phyloP scores from a whole-genome alignment of 2,329 filamentous ascomycete genomes.

The Phialophora chinensis region DNA sequence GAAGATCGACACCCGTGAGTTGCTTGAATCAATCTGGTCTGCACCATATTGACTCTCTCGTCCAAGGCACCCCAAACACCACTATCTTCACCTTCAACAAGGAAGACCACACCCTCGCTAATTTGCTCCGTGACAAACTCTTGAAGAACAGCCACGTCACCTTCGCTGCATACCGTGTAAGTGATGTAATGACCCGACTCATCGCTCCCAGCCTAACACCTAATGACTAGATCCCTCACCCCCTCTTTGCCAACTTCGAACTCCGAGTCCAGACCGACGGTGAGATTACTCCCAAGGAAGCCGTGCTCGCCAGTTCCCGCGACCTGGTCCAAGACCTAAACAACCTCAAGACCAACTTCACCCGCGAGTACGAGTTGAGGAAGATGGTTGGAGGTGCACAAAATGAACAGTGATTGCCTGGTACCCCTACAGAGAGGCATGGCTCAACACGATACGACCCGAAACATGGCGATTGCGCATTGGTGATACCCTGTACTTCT shows the following conservation, averaged over 20 bases:
- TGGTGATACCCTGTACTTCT: conserved; percentile 33
- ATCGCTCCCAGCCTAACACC: not conserved
- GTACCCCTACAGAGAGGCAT: not conserved
- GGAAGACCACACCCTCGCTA: conserved; percentile 94
- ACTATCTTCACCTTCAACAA: conserved; percentile 95
- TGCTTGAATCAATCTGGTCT: not conserved
- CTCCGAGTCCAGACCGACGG: conserved; percentile 93
- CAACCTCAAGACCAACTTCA: conserved; percentile 83
- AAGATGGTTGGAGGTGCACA: conserved; percentile 78
- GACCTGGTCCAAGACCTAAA: conserved; percentile 82
- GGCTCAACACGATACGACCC: not conserved
- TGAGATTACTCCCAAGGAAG: conserved; percentile 83
- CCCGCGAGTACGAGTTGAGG: conserved; percentile 86
- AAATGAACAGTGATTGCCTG: conserved; percentile 39
- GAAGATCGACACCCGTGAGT: conserved; percentile 84
- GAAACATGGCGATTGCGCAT: not conserved
- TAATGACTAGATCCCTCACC: conserved; percentile 49
- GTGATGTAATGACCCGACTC: conserved; percentile 39
- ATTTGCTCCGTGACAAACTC: conserved; percentile 84
- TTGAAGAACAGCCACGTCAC: conserved; percentile 81
- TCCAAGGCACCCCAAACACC: conserved; percentile 84
- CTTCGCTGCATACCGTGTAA: conserved; percentile 91
- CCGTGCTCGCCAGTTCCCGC: conserved; percentile 78
- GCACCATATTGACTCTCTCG: conserved; percentile 9
- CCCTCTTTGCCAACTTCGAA: conserved; percentile 61